Evolutionary conservation across 768 basidiomycete genomes (phyloP).

Genomic region (Suillus subalutaceus): DNA sequence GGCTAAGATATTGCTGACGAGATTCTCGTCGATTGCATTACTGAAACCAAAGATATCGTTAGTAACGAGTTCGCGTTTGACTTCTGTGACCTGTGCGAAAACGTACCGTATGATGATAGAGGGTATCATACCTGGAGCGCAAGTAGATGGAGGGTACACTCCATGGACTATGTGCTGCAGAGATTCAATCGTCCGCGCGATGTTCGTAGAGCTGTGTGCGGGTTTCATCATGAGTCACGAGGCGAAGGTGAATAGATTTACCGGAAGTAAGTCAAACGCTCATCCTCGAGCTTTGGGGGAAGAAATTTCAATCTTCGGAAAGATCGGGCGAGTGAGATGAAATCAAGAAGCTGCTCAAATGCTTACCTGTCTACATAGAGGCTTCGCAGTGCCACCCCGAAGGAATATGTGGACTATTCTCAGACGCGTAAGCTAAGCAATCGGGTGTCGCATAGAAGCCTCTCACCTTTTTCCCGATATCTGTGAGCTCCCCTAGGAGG

Average conservation of each 20-base stretch:
- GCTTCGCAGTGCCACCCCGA: slow-evolving; percentile 58
- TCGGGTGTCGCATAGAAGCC: slow-evolving; percentile 3
- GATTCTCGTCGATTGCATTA: slow-evolving; percentile 70
- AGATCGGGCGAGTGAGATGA: background rate
- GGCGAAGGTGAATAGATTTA: background rate
- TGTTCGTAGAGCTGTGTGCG: background rate
- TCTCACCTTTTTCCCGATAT: slow-evolving; percentile 47
- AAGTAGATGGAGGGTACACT: background rate
- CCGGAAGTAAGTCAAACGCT: background rate
- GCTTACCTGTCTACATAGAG: slow-evolving; percentile 69
- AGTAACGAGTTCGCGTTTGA: background rate
- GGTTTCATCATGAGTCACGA: background rate
- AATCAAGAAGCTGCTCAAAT: background rate
- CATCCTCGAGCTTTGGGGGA: slow-evolving; percentile 34
- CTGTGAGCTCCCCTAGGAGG: slow-evolving; percentile 68
- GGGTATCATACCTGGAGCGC: slow-evolving; percentile 23
- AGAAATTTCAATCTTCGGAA: slow-evolving; percentile 62
- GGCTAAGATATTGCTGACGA: slow-evolving; percentile 66
- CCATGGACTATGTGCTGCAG: background rate
- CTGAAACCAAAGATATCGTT: slow-evolving; percentile 34
- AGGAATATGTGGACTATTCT: slow-evolving; percentile 63
- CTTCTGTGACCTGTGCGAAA: background rate
- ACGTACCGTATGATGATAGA: slow-evolving; percentile 58
- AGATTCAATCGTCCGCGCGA: background rate
- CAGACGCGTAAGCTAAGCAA: slow-evolving; percentile 5